Evolutionary conservation across 2,329 filamentous ascomycete species (phyloP).

Genomic region (Nemania sp.): DNA sequence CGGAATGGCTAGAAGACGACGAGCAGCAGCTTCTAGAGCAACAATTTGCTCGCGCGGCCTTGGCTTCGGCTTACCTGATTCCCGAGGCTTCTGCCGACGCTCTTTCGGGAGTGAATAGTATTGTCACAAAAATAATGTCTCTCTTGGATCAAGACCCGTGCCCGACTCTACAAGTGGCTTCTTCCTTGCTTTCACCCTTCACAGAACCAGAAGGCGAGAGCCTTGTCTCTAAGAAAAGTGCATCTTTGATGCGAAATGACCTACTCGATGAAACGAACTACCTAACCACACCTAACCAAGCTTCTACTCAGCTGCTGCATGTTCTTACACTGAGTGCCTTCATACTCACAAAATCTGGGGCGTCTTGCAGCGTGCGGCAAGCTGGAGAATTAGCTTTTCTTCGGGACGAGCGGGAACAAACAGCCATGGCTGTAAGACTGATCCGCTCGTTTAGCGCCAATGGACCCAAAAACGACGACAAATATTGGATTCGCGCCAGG

Average conservation of each 20-base stretch:
- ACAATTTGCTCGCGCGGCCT: constrained; percentile 67
- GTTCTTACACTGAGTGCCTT: constrained; percentile 65
- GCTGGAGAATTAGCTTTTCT: constrained; percentile 67
- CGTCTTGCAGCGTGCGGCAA: constrained; percentile 54
- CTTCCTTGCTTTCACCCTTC: constrained; percentile 50
- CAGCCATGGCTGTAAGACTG: constrained; percentile 59
- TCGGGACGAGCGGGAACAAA: constrained; percentile 66
- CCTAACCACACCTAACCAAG: constrained; percentile 63
- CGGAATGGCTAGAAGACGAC: constrained; percentile 61
- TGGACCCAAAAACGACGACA: constrained; percentile 62
- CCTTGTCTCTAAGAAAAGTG: constrained; percentile 46
- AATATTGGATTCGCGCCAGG: constrained; percentile 64
- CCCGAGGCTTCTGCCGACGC: constrained; percentile 61
- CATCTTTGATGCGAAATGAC: constrained; percentile 51
- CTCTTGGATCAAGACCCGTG: constrained; percentile 64
- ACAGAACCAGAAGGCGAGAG: constrained; percentile 37
- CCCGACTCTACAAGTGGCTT: constrained; percentile 53
- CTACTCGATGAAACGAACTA: constrained; percentile 63
- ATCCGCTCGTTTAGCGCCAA: constrained; percentile 56
- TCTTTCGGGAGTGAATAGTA: constrained; percentile 61
- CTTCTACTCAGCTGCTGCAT: constrained; percentile 62
- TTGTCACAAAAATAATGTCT: constrained; percentile 61
- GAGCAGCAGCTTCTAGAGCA: constrained; percentile 62
- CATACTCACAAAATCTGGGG: constrained; percentile 55
- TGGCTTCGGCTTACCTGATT: constrained; percentile 71